phyloP scores from a whole-genome alignment of 164 flowering plant genomes.

The Piper betle region DNA sequence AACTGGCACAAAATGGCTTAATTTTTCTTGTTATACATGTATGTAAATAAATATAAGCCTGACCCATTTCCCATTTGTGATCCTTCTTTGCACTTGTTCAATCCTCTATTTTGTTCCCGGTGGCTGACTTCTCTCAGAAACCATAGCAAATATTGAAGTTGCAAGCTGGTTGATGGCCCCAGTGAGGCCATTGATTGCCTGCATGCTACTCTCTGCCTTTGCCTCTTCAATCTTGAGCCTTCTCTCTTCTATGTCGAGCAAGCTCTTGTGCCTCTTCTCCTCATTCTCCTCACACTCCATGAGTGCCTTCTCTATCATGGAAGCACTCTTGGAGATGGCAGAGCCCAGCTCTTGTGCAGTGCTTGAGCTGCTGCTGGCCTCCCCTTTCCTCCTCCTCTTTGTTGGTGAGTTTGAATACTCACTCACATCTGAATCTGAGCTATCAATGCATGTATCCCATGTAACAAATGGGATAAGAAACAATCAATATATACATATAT shows the following conservation, averaged over 20 bases:
- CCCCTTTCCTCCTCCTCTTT: slow-evolving; percentile 36
- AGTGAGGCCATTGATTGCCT: slow-evolving; percentile 47
- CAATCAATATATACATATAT: slow-evolving; percentile 3
- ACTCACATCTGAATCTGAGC: slow-evolving; percentile 59
- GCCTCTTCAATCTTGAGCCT: slow-evolving; percentile 52
- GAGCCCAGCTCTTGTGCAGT: slow-evolving; percentile 25
- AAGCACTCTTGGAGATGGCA: slow-evolving; percentile 58
- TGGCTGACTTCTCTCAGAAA: slow-evolving; percentile 11
- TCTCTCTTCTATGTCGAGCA: slow-evolving; percentile 41
- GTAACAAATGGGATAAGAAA: slow-evolving; percentile 10
- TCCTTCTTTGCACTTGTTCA: slow-evolving; percentile 1
- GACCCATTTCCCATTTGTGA: not conserved
- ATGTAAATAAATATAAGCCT: not conserved
- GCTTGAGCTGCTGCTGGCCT: slow-evolving; percentile 7
- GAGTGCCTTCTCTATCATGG: slow-evolving; percentile 49
- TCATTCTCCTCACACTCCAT: slow-evolving; percentile 52
- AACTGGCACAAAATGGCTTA: not conserved
- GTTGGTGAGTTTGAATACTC: slow-evolving; percentile 53
- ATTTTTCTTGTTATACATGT: too few relatives aligned
- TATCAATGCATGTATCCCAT: slow-evolving; percentile 22
- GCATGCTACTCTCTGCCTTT: slow-evolving; percentile 28
- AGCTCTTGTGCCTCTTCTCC: slow-evolving; percentile 56
- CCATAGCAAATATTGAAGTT: slow-evolving; percentile 33
- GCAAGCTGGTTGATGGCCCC: slow-evolving; percentile 63
- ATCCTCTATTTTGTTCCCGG: not conserved